These are phyloP conservation scores for Petasospora fabianii DNA, from an alignment of 1,139 yeast species.

Conservation along the genomic window DNA sequence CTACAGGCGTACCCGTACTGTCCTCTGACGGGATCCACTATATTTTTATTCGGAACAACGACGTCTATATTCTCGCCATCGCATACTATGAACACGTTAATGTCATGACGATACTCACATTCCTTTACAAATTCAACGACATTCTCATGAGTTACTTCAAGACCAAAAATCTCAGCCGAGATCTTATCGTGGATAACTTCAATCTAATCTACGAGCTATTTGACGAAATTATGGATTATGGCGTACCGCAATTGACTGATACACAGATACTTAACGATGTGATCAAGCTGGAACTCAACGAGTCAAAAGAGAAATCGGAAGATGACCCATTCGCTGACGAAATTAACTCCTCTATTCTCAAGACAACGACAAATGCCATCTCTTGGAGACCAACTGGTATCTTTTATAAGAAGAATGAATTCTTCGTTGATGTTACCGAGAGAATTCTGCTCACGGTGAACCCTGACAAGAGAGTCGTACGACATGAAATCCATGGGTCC, in stretches of 20 bases:
- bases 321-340: conserved; percentile 16
- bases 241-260: conserved; percentile 72
- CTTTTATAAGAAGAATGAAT: conserved; percentile 72
- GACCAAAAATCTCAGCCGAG: conserved; percentile 45
- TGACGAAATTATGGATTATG: conserved; percentile 72
- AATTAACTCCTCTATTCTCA: conserved; percentile 63
- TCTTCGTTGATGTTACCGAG: conserved; percentile 72
- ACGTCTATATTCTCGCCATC: conserved; percentile 48
- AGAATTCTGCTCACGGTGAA: conserved; percentile 61
- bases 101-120: conserved; percentile 55
- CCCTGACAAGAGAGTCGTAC: conserved; percentile 47
- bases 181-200: conserved; percentile 60
- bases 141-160: conserved; percentile 57
- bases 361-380: conserved; percentile 68
- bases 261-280: conserved; percentile 68
- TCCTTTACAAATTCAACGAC: conserved; percentile 53
- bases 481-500: conserved; percentile 62
- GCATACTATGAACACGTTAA: conserved; percentile 46
- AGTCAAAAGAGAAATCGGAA: conserved; percentile 24
- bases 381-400: conserved; percentile 85
- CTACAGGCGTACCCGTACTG: conserved; percentile 39
- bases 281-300: conserved; percentile 36
- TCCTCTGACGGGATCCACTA: conserved; percentile 50
- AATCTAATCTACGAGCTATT: conserved; percentile 66
- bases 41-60: conserved; percentile 53